Evolutionary conservation across 2,329 filamentous ascomycete genomes (phyloP), one percentile per base, ranked within the genome.

Genomic region (Ilyonectria mors-panacis): DNA sequence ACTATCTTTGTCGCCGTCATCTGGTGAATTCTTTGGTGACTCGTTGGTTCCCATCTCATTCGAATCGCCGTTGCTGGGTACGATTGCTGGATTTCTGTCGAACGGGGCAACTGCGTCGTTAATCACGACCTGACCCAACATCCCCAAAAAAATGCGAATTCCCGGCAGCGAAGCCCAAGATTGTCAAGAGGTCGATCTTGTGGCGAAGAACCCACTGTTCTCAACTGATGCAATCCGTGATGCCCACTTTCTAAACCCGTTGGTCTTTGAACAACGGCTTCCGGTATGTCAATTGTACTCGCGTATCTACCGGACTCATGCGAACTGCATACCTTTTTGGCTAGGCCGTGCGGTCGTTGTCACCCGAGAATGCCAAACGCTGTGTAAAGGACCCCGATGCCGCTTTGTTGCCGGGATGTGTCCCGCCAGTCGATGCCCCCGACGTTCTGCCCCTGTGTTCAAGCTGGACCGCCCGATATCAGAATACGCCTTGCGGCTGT

Each of bases 181-280:
- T 63, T 50, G 53, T 57, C 28, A 56, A 3, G 60, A 63, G 21
- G 60, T 55, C 50, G n/a, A 45, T 19, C 42, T 45, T 21, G 42
- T 45, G 3, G 42, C 42, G 5, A 45, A 45, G 17, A n/a, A 42
- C 13, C n/a, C 42, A 4, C 17, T 19, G 19, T 4, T 45, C n/a
- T 45, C 42, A 13, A 44, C 17, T 7, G 39, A 44, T 15, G 17
- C 17, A 17, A 44, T n/a, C 13, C 17, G 17, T n/a, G 39, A 44
- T 44, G 13, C 13, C 10, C n/a, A 19, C 17, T 19, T 44, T 44
- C 17, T 44, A 15, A 44, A 44, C 39, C 39, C 17, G 7, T 19
- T 44, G 39, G 39, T 44, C 13, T 44, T 44, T 44, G 39, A 44
- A n/a, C 39, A 19, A 15, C 17, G 12, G 39, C 39, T 44, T 44